Evolutionary conservation across 345 rosid species (phyloP).

Genomic region (Salix exigua): DNA sequence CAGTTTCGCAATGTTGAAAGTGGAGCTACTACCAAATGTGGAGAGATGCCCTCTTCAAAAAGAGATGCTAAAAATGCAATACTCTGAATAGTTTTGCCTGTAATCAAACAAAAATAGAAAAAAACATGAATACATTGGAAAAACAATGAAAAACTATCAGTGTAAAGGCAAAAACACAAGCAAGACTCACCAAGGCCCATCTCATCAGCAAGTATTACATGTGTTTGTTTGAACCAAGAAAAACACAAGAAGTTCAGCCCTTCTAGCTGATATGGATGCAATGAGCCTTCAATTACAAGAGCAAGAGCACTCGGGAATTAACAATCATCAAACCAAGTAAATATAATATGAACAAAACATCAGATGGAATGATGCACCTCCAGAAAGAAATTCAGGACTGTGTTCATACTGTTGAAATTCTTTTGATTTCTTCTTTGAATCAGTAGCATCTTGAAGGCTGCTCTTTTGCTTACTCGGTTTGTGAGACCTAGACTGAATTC

Average conservation of each 20-base stretch:
- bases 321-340: slow-evolving; percentile 16
- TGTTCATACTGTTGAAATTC: slow-evolving; percentile 86
- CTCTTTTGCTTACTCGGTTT: slow-evolving; percentile 50
- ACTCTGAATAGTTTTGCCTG: slow-evolving; percentile 99
- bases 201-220: slow-evolving; percentile 99
- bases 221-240: slow-evolving; percentile 95
- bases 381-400: slow-evolving; percentile 82
- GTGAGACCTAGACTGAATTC: slow-evolving; percentile 61
- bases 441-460: slow-evolving; percentile 36
- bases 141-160: background rate
- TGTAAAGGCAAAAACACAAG: background rate
- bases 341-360: slow-evolving; percentile 3
- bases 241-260: slow-evolving; percentile 93
- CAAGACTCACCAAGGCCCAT: slow-evolving; percentile 86
- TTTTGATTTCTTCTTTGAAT: slow-evolving; percentile 55
- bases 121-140: background rate
- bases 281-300: slow-evolving; percentile 55
- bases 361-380: slow-evolving; percentile 51
- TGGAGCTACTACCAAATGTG: slow-evolving; percentile 98
- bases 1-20: slow-evolving; percentile 96
- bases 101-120: slow-evolving; percentile 20
- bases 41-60: slow-evolving; percentile 52
- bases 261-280: slow-evolving; percentile 98
- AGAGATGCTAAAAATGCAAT: slow-evolving; percentile 98
- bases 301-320: slow-evolving; percentile 19